Evolutionary conservation across 139 green algal species (phyloP).

Genomic region (Tetradesmus lagerheimii): DNA sequence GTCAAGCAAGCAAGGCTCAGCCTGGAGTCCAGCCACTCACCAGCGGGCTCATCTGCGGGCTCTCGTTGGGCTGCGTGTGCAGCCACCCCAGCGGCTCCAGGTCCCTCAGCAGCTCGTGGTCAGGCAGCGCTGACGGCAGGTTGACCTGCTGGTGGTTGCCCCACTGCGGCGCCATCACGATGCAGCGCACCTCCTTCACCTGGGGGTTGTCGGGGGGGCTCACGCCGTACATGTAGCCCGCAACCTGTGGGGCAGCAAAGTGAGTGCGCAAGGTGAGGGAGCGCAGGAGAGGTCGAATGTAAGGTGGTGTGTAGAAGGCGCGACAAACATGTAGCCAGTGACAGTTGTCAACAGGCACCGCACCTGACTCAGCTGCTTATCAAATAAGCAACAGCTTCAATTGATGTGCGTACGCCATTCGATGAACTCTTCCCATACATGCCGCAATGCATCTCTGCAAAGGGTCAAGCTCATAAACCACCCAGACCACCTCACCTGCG

Average conservation of each 20-base stretch:
- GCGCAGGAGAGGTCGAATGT: too few relatives aligned
- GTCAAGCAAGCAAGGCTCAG: too few relatives aligned
- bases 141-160: constrained; percentile 96
- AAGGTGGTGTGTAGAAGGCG: too few relatives aligned
- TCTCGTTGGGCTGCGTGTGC: constrained; percentile 98
- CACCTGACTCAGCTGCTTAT: too few relatives aligned
- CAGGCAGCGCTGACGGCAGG: constrained; percentile 88
- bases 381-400: neutral
- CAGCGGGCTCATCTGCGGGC: constrained; percentile 91
- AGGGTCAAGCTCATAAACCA: neutral
- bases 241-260: constrained; percentile 54
- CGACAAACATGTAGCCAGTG: neutral
- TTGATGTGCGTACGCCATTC: too few relatives aligned
- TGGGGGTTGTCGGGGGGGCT: constrained; percentile 96
- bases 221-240: constrained; percentile 95
- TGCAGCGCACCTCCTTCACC: constrained; percentile 78
- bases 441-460: too few relatives aligned
- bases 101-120: constrained; percentile 97
- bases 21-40: too few relatives aligned
- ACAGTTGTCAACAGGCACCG: neutral
- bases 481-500: constrained; percentile 74
- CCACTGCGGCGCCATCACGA: constrained; percentile 98
- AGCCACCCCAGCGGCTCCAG: constrained; percentile 99
- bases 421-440: neutral
- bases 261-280: too few relatives aligned